Percentiles rank a stretch among this genome's conserved stretches.
Conservation (phyloP, 2,329 filamentous ascomycete genomes). For the Xylaria sp. region DNA sequence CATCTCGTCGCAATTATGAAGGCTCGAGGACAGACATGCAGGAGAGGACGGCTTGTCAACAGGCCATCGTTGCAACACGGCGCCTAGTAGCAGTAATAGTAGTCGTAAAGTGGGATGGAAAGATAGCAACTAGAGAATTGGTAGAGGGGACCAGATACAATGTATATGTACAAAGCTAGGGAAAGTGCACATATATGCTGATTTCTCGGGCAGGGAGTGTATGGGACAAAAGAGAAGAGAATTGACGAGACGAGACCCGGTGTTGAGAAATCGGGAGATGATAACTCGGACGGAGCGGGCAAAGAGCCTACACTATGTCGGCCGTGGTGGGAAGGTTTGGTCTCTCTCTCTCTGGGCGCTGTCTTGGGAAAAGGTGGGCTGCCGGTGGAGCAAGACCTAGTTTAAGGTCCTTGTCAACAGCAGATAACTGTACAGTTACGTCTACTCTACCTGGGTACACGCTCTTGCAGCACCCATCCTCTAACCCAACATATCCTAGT, state of each 20-base stretch:
- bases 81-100: neutral
- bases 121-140: constrained; percentile 6
- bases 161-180: constrained; percentile 15
- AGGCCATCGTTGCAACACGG: constrained; percentile 26
- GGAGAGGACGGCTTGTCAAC: constrained; percentile 16
- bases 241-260: constrained; percentile 20
- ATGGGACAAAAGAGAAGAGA: constrained; percentile 7
- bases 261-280: constrained; percentile 26
- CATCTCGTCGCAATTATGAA: constrained; percentile 45
- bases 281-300: constrained; percentile 33
- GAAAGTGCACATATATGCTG: constrained; percentile 3
- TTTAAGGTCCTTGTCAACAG: constrained; percentile 16
- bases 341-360: constrained; percentile 22
- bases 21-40: constrained; percentile 23
- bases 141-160: constrained; percentile 3
- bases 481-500: neutral
- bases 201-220: neutral
- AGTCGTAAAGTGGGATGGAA: neutral
- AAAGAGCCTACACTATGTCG: constrained; percentile 26
- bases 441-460: neutral
- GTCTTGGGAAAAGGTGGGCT: constrained; percentile 32
- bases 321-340: constrained; percentile 37
- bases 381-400: constrained; percentile 17
- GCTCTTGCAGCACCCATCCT: neutral
- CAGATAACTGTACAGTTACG: constrained; percentile 17